Base-by-base conservation (phyloP, 768 basidiomycete species). In the Melanogaster broomeanus region DNA sequence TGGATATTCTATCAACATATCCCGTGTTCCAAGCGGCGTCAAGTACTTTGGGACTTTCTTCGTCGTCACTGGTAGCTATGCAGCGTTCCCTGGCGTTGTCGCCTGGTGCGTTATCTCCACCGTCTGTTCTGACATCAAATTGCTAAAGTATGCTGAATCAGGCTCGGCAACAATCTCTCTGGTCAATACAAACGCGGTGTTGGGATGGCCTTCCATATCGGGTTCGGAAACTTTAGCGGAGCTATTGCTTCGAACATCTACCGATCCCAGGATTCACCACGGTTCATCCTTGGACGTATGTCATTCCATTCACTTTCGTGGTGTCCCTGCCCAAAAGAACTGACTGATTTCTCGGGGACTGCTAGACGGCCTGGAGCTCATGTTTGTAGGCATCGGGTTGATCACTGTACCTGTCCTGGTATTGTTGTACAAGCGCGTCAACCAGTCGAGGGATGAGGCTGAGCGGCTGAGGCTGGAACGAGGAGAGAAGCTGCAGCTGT, bases 1-100 rank as follows among this genome's bases (percentile, higher is more conserved):
- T 25, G 86, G 87, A 0, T 88, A 83, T 59, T 49, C 74, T 0
- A 85, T 88, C 66, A 84, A 86, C 59, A 82, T 88, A 43, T 81
- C 83, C 0, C 60, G 75, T 10, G 79, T 68, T 1, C 57, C 78
- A 0, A 59, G 62, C 39, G 82, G 83, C 0, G 81, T 72, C 25
- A 88, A 89, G 67, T 89, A 88, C 63, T 84, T 87, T 55, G 87
- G 86, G 1, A 87, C 82, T 0, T 90, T 84, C 73, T 79, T 88
- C 48, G 76, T 78, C 22, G 85, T 88, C 9, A 72, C 74, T 1
- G 87, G 88, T n/a, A 75, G 76, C 35, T 88, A 61, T 19, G 48
- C 85, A 55, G 71, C 75, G 0, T 76, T 84, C 55, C 85, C 88
- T 12, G 84, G 81, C 10, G 63, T 84, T 2, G 70, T 85, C 12